phyloP scores from a whole-genome alignment of 345 rosid genomes.

The Viola odorata region DNA sequence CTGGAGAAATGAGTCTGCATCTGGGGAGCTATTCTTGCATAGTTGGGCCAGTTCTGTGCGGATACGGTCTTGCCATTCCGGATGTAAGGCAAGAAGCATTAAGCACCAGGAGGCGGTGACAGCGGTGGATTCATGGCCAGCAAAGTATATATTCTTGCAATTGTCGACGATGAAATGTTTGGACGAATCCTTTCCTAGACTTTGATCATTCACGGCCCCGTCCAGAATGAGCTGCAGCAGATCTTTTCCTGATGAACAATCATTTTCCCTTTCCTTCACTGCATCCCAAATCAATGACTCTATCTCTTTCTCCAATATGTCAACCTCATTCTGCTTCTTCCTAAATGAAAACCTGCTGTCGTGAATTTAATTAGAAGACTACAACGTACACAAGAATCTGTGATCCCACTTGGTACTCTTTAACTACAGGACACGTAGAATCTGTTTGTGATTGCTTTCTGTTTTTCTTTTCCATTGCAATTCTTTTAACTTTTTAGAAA shows the following conservation, averaged over 20 bases:
- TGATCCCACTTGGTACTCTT: too few relatives aligned
- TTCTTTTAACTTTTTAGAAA: too few relatives aligned
- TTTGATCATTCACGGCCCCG: slow-evolving; percentile 39
- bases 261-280: slow-evolving; percentile 45
- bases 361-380: too few relatives aligned
- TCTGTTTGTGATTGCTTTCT: too few relatives aligned
- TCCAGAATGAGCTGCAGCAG: slow-evolving; percentile 64
- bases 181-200: slow-evolving; percentile 34
- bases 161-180: slow-evolving; percentile 68
- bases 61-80: slow-evolving; percentile 64
- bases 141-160: slow-evolving; percentile 79
- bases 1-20: slow-evolving; percentile 44
- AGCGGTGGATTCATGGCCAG: slow-evolving; percentile 76
- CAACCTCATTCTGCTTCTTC: slow-evolving; percentile 34
- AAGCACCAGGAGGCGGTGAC: slow-evolving; percentile 77
- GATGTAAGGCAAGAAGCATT: slow-evolving; percentile 75
- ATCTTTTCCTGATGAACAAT: slow-evolving; percentile 40
- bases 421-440: too few relatives aligned
- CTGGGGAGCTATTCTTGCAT: slow-evolving; percentile 33
- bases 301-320: slow-evolving; percentile 49
- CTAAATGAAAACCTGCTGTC: slow-evolving; percentile 31
- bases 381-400: too few relatives aligned
- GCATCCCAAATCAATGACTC: slow-evolving; percentile 67
- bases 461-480: too few relatives aligned
- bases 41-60: slow-evolving; percentile 44